Evolutionary conservation across 129 eudicot species (phyloP).

Genomic region (Scalesia atractyloides): DNA sequence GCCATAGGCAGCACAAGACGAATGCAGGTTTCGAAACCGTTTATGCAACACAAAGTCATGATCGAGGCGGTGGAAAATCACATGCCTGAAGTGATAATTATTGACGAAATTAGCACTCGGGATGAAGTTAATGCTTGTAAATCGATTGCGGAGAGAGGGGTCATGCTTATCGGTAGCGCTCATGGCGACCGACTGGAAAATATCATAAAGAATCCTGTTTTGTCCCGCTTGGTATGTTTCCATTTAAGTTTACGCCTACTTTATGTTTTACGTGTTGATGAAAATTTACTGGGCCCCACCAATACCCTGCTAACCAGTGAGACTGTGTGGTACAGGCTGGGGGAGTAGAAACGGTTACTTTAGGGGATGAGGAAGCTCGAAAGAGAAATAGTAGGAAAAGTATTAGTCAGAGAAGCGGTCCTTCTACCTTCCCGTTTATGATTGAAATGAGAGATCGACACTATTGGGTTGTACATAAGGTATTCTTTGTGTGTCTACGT

Average conservation of each 20-base stretch:
- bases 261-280: not conserved
- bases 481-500: slow-evolving; percentile 16
- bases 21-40: slow-evolving; percentile 74
- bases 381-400: slow-evolving; percentile 62
- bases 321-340: slow-evolving; percentile 52
- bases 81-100: slow-evolving; percentile 83
- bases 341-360: slow-evolving; percentile 56
- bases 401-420: slow-evolving; percentile 52
- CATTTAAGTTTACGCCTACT: slow-evolving; percentile 1
- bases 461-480: slow-evolving; percentile 78
- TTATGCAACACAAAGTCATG: slow-evolving; percentile 73
- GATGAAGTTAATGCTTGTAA: slow-evolving; percentile 74
- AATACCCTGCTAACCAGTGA: not conserved
- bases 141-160: slow-evolving; percentile 83
- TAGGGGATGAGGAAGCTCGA: slow-evolving; percentile 72
- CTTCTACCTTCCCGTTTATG: slow-evolving; percentile 73
- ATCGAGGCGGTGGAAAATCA: slow-evolving; percentile 91
- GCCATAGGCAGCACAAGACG: slow-evolving; percentile 75
- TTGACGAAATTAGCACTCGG: slow-evolving; percentile 82
- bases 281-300: not conserved
- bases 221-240: slow-evolving; percentile 59
- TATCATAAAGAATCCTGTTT: slow-evolving; percentile 62
- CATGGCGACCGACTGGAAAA: slow-evolving; percentile 69
- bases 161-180: slow-evolving; percentile 86
- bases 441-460: slow-evolving; percentile 81